Conservation (phyloP, 805 yeast species). For the Wickerhamomyces kurtzmanii region DNA sequence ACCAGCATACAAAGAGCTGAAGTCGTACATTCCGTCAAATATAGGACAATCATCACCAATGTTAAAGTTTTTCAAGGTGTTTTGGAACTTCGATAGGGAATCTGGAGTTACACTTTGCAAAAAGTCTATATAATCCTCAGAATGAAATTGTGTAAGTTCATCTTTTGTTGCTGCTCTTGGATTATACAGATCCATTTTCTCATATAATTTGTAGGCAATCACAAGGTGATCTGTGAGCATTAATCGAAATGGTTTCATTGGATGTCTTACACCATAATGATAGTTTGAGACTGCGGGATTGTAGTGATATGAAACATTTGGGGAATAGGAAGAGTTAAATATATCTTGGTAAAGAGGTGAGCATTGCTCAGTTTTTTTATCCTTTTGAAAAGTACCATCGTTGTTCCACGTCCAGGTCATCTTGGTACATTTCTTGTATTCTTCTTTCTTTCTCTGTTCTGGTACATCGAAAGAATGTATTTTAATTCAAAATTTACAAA, state of each 20-base stretch:
- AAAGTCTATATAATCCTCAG: conserved; percentile 79
- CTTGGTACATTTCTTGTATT: no score
- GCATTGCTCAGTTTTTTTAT: conserved; percentile 26
- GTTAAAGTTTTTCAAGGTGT: conserved; percentile 60
- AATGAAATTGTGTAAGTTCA: conserved; percentile 75
- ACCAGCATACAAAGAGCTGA: conserved; percentile 82
- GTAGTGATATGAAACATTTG: conserved; percentile 78
- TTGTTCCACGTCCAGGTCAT: no score
- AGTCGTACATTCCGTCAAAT: conserved; percentile 91
- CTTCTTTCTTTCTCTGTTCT: no score
- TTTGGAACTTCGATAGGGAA: conserved; percentile 44
- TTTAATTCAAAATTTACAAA: no score
- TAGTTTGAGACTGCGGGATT: conserved; percentile 72
- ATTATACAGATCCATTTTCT: conserved; percentile 80
- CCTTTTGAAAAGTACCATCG: conserved; percentile 27
- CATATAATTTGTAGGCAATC: conserved; percentile 74
- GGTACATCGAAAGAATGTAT: no score
- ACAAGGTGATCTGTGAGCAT: conserved; percentile 92
- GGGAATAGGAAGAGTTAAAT: conserved; percentile 29
- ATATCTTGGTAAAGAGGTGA: conserved; percentile 38
- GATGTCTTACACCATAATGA: conserved; percentile 90
- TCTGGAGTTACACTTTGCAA: conserved; percentile 72
- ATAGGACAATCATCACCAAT: conserved; percentile 94
- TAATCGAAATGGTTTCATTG: conserved; percentile 96
- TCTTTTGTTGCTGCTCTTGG: conserved; percentile 77